A percentile compares a stretch with the other conserved stretches of the same genome.
phyloP scores from a whole-genome alignment of 108 stramenopile species.

The Poteriospumella lacustris region DNA sequence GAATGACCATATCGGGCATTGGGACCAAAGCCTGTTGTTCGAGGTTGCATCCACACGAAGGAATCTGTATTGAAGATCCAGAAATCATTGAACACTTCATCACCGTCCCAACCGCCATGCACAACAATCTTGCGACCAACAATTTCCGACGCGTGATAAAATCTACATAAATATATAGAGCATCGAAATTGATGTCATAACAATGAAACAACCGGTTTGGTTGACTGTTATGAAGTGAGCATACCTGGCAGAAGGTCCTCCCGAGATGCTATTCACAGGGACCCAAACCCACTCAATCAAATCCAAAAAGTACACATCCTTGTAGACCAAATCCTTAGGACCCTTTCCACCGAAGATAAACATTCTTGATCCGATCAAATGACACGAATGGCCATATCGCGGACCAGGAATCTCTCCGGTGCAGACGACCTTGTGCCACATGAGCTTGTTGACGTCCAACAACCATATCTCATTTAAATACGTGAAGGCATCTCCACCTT shows the following conservation, averaged over 20 bases:
- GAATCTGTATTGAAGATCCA: constrained; percentile 65
- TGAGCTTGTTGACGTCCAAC: constrained; percentile 52
- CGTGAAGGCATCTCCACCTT: constrained; percentile 41
- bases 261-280: constrained; percentile 44
- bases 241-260: constrained; percentile 47
- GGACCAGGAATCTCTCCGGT: constrained; percentile 45
- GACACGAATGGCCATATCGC: constrained; percentile 44
- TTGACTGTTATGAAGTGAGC: not conserved
- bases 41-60: constrained; percentile 52
- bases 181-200: not conserved
- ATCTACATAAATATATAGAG: constrained; percentile 27
- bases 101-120: constrained; percentile 65
- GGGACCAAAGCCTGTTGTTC: constrained; percentile 47
- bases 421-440: constrained; percentile 56
- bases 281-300: constrained; percentile 59
- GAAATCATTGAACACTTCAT: constrained; percentile 48
- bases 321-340: constrained; percentile 38
- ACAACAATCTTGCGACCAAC: constrained; percentile 63
- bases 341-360: constrained; percentile 61
- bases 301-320: constrained; percentile 59
- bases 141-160: constrained; percentile 50
- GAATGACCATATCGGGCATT: constrained; percentile 49
- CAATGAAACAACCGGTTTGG: not conserved
- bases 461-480: constrained; percentile 56
- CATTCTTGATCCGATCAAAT: constrained; percentile 50